A percentile compares a stretch with the other conserved stretches of the same genome.
phyloP scores from a whole-genome alignment of 75 land plant species.

The Cupressus sempervirens region DNA sequence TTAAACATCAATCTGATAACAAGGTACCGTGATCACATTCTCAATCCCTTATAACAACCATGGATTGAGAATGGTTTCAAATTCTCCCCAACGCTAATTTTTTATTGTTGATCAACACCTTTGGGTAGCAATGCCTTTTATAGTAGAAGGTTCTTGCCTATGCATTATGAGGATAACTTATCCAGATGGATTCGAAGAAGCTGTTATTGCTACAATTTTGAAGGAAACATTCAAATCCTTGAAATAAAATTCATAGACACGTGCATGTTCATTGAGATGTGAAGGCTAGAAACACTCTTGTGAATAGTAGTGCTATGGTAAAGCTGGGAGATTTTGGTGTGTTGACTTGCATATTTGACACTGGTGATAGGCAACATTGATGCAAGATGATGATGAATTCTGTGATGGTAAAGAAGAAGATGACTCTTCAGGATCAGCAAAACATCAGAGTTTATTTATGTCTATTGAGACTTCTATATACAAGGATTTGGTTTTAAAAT shows the following conservation, averaged over 20 bases:
- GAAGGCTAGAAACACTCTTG: too few relatives aligned
- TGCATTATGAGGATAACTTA: conserved; percentile 89
- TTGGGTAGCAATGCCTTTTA: conserved; percentile 98
- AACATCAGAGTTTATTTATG: conserved; percentile 14
- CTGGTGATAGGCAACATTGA: too few relatives aligned
- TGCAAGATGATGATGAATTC: conserved; percentile 57
- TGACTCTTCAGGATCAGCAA: conserved; percentile 16
- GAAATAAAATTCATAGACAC: conserved; percentile 73
- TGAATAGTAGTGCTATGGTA: too few relatives aligned
- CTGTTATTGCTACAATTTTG: conserved; percentile 74
- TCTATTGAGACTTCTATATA: background rate
- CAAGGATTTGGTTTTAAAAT: background rate
- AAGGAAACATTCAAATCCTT: conserved; percentile 84
- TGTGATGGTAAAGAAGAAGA: conserved; percentile 44
- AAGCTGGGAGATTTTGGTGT: too few relatives aligned
- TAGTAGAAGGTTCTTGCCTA: conserved; percentile 96
- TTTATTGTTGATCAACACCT: conserved; percentile 11
- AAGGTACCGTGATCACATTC: too few relatives aligned
- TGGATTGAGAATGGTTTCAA: too few relatives aligned
- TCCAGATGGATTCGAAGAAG: conserved; percentile 92
- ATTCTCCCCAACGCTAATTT: too few relatives aligned
- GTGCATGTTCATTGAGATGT: too few relatives aligned
- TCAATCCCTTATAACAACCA: too few relatives aligned
- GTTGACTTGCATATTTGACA: too few relatives aligned
- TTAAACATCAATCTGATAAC: too few relatives aligned